Percentiles rank a stretch among this genome's conserved stretches.
phyloP scores from a whole-genome alignment of 140 eudicot species.

The Oenanthe javanica region DNA sequence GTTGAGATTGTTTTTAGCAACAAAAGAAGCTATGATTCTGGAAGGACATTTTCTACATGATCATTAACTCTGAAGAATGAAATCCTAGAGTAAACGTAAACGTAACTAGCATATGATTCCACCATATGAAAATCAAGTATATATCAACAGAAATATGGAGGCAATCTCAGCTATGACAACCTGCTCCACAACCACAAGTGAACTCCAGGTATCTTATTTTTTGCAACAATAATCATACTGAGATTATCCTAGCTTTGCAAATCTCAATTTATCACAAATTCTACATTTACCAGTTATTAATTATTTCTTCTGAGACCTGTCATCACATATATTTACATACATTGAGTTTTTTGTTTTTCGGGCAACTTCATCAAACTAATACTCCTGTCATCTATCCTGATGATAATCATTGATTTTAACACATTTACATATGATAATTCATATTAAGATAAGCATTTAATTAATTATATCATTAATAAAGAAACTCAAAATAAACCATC shows the following conservation, averaged over 20 bases:
- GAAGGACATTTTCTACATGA: background rate
- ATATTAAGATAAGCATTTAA: too few relatives aligned
- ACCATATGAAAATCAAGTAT: background rate
- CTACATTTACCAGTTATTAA: background rate
- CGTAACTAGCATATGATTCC: background rate
- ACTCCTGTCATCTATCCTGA: background rate
- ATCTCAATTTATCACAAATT: background rate
- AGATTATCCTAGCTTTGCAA: background rate
- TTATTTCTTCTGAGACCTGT: too few relatives aligned
- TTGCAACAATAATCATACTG: background rate
- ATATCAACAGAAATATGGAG: background rate
- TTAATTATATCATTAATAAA: background rate
- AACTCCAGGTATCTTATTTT: background rate
- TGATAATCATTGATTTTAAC: background rate
- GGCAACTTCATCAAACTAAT: background rate
- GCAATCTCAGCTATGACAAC: background rate
- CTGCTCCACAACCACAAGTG: background rate
- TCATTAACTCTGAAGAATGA: background rate
- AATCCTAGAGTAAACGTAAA: background rate
- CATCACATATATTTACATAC: background rate
- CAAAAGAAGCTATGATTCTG: background rate
- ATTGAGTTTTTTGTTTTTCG: too few relatives aligned
- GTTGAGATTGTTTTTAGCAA: background rate
- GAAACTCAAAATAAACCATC: background rate
- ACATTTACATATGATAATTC: background rate